Evolutionary conservation across 1,284 basidiomycete species (phyloP).

Genomic region (Ceratobasidium sp.): DNA sequence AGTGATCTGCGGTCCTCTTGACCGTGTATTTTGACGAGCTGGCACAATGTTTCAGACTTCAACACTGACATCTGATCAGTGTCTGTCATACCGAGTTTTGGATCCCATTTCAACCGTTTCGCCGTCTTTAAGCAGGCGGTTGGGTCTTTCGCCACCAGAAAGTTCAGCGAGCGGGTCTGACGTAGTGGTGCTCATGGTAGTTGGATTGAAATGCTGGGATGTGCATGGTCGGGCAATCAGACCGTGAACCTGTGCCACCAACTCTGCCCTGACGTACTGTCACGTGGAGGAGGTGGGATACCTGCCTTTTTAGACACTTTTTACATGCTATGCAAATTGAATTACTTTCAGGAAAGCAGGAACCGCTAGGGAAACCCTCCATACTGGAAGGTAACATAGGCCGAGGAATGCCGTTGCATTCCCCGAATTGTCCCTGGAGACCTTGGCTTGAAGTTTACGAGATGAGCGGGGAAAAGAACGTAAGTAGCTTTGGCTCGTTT

Average conservation of each 20-base stretch:
- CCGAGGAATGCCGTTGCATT: no score
- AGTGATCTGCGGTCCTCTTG: constrained; percentile 26
- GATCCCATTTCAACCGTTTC: constrained; percentile 22
- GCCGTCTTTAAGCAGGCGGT: constrained; percentile 18
- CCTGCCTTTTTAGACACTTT: background rate
- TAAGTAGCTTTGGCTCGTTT: no score
- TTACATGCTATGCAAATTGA: background rate
- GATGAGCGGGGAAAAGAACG: no score
- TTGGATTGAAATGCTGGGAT: background rate
- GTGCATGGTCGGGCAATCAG: constrained; percentile 15
- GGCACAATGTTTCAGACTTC: background rate
- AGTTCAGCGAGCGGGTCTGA: constrained; percentile 30
- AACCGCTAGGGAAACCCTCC: no score
- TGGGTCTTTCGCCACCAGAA: constrained; percentile 23
- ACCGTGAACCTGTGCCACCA: background rate
- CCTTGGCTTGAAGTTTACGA: no score
- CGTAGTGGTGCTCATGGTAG: constrained; percentile 1
- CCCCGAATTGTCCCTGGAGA: no score
- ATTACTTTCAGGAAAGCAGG: no score
- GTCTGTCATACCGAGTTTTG: background rate
- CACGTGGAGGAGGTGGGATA: background rate
- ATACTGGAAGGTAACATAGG: no score
- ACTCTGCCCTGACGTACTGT: background rate
- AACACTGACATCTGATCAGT: background rate
- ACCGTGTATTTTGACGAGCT: constrained; percentile 32